Percentiles rank a stretch among this genome's conserved stretches.
phyloP scores from a whole-genome alignment of 345 rosid species.

The Eucalyptus albens region DNA sequence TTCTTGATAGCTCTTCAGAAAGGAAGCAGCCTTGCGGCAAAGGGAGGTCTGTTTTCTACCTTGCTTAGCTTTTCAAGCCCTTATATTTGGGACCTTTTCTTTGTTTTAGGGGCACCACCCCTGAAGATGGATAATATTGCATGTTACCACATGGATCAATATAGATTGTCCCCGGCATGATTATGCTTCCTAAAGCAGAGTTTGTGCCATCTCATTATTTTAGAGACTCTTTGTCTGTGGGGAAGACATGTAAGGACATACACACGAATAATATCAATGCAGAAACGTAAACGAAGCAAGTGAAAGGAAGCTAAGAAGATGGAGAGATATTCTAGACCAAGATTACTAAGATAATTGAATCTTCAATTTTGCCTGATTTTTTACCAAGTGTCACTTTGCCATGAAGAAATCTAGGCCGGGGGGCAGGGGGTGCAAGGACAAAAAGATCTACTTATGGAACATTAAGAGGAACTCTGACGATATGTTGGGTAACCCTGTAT shows the following conservation, averaged over 20 bases:
- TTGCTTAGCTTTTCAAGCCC: not conserved
- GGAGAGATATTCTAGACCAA: not conserved
- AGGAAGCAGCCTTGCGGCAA: constrained; percentile 86
- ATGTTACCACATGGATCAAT: not conserved
- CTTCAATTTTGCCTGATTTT: not conserved
- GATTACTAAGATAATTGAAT: not conserved
- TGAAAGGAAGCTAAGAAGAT: not conserved
- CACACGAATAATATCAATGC: not conserved
- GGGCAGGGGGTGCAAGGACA: not conserved
- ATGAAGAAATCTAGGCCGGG: not conserved
- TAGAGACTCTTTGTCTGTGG: not conserved
- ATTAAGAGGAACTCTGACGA: not conserved
- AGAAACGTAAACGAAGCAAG: not conserved
- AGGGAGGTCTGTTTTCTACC: constrained; percentile 55
- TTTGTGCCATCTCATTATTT: not conserved
- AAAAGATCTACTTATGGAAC: not conserved
- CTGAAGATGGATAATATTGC: not conserved
- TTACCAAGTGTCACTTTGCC: not conserved
- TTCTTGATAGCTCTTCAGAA: constrained; percentile 35
- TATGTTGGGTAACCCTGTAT: not conserved
- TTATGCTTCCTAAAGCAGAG: not conserved
- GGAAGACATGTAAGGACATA: not conserved
- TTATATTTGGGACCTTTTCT: not conserved
- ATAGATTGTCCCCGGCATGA: not conserved
- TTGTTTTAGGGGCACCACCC: not conserved